These are phyloP conservation scores for Globisporangium megalacanthum DNA, from an alignment of 352 stramenopile genomes.

Conservation along the genomic window DNA sequence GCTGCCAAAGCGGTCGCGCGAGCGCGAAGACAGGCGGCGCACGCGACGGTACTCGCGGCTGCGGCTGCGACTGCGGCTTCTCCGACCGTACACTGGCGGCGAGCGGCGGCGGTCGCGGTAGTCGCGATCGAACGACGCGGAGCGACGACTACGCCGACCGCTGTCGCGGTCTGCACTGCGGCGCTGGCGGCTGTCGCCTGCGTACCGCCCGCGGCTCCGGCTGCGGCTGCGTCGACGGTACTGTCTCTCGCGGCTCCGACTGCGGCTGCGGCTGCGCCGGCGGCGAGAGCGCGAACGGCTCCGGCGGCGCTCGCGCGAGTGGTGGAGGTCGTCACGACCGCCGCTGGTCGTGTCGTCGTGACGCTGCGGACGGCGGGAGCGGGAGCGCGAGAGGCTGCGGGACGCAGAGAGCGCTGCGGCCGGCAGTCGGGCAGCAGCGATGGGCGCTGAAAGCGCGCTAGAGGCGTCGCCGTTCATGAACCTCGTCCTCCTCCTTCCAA, in stretches of 20 bases:
- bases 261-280: background rate
- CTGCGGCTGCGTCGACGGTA: conserved; percentile 2
- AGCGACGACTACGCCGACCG: conserved; percentile 8
- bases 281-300: background rate
- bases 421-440: background rate
- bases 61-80: background rate
- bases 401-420: background rate
- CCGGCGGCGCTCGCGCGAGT: background rate
- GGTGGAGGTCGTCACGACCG: background rate
- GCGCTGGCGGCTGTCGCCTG: conserved; percentile 2
- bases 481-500: background rate
- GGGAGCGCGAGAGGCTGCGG: background rate
- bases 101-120: conserved; percentile 6
- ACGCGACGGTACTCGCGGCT: conserved; percentile 1
- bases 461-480: too few relatives aligned
- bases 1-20: conserved; percentile 8
- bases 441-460: background rate
- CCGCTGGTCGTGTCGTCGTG: background rate
- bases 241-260: background rate
- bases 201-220: background rate
- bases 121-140: conserved; percentile 3
- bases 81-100: background rate
- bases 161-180: conserved; percentile 5
- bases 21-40: conserved; percentile 8
- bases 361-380: background rate